A percentile compares a stretch with the other conserved stretches of the same genome.
These are phyloP conservation scores for Aegilops sharonensis DNA, from an alignment of 176 grass and related monocot genomes.

Conservation along the genomic window DNA sequence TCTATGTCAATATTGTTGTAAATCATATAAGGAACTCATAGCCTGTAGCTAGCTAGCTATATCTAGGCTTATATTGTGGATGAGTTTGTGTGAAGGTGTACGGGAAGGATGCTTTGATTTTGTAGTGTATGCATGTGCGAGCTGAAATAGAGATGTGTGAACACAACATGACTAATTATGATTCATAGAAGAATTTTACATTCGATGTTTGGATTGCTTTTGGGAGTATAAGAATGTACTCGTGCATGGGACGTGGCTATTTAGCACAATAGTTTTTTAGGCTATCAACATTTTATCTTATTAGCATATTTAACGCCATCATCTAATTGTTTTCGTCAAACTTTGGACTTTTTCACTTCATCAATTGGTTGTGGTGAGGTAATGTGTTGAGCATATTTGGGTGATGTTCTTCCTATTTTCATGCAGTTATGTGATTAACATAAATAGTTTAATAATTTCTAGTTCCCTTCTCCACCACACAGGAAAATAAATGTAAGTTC, in stretches of 20 bases:
- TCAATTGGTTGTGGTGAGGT: too few species aligned
- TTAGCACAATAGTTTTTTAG: not conserved
- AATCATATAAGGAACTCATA: not conserved
- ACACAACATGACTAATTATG: not conserved
- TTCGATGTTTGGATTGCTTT: not conserved
- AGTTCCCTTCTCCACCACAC: not conserved
- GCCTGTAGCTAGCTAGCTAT: not conserved
- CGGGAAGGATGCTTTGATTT: not conserved
- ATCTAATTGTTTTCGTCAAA: too few species aligned
- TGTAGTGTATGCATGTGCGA: not conserved
- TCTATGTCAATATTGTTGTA: not conserved
- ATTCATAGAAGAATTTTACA: not conserved
- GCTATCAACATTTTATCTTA: not conserved
- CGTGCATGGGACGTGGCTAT: too few species aligned
- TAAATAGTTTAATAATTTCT: not conserved
- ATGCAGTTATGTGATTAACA: not conserved
- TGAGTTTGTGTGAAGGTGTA: not conserved
- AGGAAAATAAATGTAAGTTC: not conserved
- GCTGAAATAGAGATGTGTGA: not conserved
- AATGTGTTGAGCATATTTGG: too few species aligned
- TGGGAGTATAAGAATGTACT: too few species aligned
- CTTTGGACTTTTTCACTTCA: too few species aligned
- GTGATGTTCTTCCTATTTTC: not conserved
- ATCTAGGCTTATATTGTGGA: not conserved
- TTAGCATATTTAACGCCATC: too few species aligned